Percentiles rank a stretch among this genome's conserved stretches.
These are phyloP conservation scores for Dictyostelium purpureum DNA, from an alignment of 78 protist species.

Conservation along the genomic window DNA sequence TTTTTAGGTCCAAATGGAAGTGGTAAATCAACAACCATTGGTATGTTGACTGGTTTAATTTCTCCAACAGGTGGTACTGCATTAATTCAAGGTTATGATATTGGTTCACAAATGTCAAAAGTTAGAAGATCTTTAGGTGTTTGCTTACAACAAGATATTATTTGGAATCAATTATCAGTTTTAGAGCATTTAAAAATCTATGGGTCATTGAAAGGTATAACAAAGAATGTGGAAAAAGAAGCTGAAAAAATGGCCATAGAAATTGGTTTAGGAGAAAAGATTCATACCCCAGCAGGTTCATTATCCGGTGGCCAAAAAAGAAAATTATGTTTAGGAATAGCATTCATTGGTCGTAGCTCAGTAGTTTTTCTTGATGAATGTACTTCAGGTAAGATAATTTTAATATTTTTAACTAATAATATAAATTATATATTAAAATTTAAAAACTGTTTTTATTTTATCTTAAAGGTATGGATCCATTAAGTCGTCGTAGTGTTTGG, in stretches of 20 bases:
- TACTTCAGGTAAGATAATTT: constrained; percentile 40
- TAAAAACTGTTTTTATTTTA: no score
- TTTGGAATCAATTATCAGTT: constrained; percentile 76
- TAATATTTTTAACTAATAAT: no score
- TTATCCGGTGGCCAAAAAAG: constrained; percentile 90
- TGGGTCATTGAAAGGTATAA: constrained; percentile 78
- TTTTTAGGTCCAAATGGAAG: constrained; percentile 87
- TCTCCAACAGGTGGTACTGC: constrained; percentile 90
- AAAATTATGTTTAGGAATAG: constrained; percentile 85
- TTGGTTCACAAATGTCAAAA: background rate
- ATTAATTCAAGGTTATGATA: constrained; percentile 64
- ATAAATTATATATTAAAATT: no score
- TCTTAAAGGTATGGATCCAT: constrained; percentile 92
- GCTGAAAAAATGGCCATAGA: constrained; percentile 27
- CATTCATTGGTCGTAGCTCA: constrained; percentile 81
- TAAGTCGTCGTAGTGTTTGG: constrained; percentile 83
- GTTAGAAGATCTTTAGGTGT: constrained; percentile 44
- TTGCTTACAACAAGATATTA: constrained; percentile 69
- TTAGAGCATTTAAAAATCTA: constrained; percentile 79
- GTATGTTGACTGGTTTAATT: constrained; percentile 88
- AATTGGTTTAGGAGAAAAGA: constrained; percentile 31
- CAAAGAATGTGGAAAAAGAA: constrained; percentile 86
- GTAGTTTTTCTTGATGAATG: constrained; percentile 69
- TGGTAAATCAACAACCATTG: constrained; percentile 93
- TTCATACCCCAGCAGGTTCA: constrained; percentile 12